Base-by-base conservation (phyloP, 2,329 filamentous ascomycete genomes). In the Aspergillus fumigatus region DNA sequence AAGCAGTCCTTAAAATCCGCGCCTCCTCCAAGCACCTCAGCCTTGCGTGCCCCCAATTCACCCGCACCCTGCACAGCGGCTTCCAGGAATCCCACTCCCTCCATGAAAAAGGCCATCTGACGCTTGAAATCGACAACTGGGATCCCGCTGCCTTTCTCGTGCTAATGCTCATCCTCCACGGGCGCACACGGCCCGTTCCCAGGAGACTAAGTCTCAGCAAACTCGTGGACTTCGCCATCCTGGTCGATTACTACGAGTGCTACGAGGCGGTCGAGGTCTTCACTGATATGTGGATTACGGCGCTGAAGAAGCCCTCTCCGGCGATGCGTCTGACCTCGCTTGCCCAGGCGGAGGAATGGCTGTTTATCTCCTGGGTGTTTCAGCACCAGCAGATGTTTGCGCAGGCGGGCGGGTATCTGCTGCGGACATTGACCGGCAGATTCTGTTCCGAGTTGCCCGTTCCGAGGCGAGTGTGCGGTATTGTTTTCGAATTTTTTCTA, bases 231-330 rank as follows among this genome's bases (percentile, higher is more conserved):
- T 29, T 66, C 6, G 59, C 64, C 3, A 11, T 57, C 1, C 47
- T 68, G 10, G 56, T 60, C 1, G 66, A 67, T 43, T 65, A 65
- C n/a, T 65, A 64, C 23, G 35, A 60, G 3, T 65, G 62, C 45
- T 54, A 59, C 23, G 61, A 65, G 41, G 59, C 48, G 17, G 52
- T 62, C 4, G 53, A 58, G 19, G 29, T 62, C 2, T 58, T 64
- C 26, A 26, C 51, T 3, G 49, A 58, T 26, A 53, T 55, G 17
- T 68, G 66, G 66, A 55, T 62, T 17, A 3, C n/a, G 4, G 38
- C 2, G 2, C 1, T 55, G 3, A 14, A 45, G 21, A 3, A 25
- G 38, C 1, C 25, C 1, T 1, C 5, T 1, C 19, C 17, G 38
- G 17, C 38, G 3, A 17, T 9, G 17, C 0, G 17, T 4, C 9